Percentiles rank a stretch among this genome's conserved stretches.
Evolutionary conservation across 306 rosid species (phyloP).

Genomic region (Acacia crassicarpa): DNA sequence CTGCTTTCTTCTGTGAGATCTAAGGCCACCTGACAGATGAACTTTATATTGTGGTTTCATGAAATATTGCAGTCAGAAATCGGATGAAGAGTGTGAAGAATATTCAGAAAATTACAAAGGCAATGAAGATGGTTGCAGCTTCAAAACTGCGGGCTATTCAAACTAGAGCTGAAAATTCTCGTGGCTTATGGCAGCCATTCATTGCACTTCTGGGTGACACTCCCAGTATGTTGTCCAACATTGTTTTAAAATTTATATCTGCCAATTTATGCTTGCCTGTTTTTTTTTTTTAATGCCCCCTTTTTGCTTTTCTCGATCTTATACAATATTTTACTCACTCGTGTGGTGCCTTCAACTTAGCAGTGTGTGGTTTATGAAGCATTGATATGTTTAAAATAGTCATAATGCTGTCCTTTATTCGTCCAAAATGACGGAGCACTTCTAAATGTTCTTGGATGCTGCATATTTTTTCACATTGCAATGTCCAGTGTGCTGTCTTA

Average conservation of each 20-base stretch:
- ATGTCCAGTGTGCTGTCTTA: neutral
- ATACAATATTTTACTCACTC: neutral
- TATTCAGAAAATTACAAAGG: slow-evolving; percentile 98
- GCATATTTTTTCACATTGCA: neutral
- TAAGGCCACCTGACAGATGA: neutral
- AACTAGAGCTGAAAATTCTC: slow-evolving; percentile 75
- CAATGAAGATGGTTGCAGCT: slow-evolving; percentile 99
- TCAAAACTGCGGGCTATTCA: slow-evolving; percentile 92
- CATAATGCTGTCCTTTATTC: neutral
- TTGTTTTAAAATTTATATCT: neutral
- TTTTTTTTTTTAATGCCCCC: neutral
- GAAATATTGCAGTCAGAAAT: slow-evolving; percentile 61
- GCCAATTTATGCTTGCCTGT: neutral
- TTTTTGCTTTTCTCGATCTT: neutral
- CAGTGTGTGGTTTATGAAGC: neutral
- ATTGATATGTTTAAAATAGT: neutral
- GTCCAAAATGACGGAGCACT: neutral
- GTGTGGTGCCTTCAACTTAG: neutral
- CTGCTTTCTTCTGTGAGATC: slow-evolving; percentile 10
- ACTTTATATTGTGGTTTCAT: slow-evolving; percentile 20
- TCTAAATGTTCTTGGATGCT: neutral
- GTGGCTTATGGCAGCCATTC: slow-evolving; percentile 94
- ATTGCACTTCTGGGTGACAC: slow-evolving; percentile 92
- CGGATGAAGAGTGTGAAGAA: slow-evolving; percentile 98
- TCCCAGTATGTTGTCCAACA: slow-evolving; percentile 56